These are phyloP conservation scores for Phialemoniopsis sp. DNA, from an alignment of 2,329 filamentous ascomycete genomes.

Conservation along the genomic window DNA sequence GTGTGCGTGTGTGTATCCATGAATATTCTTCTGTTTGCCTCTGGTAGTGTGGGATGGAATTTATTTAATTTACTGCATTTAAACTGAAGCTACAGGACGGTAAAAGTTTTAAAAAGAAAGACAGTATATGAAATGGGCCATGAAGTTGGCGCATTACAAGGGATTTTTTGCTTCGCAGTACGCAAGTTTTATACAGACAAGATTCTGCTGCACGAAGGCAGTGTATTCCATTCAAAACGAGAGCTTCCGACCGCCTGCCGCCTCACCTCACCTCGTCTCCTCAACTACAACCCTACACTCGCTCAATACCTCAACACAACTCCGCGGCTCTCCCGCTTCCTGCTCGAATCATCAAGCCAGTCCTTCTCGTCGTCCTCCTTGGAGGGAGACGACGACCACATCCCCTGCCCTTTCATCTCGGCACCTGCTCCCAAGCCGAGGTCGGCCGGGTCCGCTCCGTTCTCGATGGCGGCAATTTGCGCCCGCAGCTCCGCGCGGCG, in stretches of 20 bases:
- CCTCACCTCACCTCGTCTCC: too few relatives aligned
- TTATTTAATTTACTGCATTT: not conserved
- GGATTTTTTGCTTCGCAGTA: too few relatives aligned
- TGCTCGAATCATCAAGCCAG: not conserved
- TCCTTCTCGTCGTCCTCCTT: not conserved
- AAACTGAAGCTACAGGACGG: not conserved
- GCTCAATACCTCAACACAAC: constrained; percentile 13
- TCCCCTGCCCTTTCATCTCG: not conserved
- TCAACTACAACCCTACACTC: not conserved
- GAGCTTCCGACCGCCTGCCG: too few relatives aligned
- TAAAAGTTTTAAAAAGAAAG: not conserved
- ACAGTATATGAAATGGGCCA: not conserved
- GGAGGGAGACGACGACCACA: constrained; percentile 5
- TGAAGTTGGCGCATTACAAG: not conserved
- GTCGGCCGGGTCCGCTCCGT: constrained; percentile 9
- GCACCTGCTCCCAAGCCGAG: constrained; percentile 11
- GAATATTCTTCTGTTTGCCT: too few relatives aligned
- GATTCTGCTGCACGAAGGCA: too few relatives aligned
- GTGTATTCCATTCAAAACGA: too few relatives aligned
- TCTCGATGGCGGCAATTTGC: constrained; percentile 19
- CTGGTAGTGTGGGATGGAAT: too few relatives aligned
- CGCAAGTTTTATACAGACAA: too few relatives aligned
- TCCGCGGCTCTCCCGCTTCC: constrained; percentile 3
- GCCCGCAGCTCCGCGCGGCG: constrained; percentile 16
- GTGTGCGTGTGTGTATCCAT: too few relatives aligned